Percentiles rank a stretch among this genome's conserved stretches.
These are phyloP conservation scores for Aureobasidium sp. DNA, from an alignment of 2,329 filamentous ascomycete genomes.

Conservation along the genomic window DNA sequence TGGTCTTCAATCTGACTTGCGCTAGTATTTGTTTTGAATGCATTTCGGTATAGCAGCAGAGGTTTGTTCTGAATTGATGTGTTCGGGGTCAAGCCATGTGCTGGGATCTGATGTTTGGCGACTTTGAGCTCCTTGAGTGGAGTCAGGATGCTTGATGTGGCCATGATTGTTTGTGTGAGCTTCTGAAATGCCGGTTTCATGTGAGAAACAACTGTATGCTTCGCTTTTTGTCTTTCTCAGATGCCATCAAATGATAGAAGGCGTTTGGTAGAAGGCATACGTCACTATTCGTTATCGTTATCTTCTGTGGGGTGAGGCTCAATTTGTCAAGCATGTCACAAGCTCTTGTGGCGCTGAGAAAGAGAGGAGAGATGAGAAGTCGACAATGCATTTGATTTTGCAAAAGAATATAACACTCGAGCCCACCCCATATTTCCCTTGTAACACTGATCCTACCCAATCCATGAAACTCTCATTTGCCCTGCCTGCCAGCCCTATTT, in stretches of 20 bases:
- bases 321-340: not conserved
- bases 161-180: not conserved
- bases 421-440: not conserved
- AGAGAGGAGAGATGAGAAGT: not conserved
- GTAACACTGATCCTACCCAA: not conserved
- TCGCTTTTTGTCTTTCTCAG: not conserved
- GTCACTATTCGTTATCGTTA: constrained; percentile 6
- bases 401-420: not conserved
- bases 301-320: not conserved
- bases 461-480: not conserved
- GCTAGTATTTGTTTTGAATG: constrained; percentile 40
- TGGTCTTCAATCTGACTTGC: constrained; percentile 50
- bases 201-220: not conserved
- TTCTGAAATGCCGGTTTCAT: not conserved
- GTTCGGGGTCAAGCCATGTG: constrained; percentile 53
- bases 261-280: not conserved
- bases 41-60: constrained; percentile 58
- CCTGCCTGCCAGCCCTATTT: not conserved
- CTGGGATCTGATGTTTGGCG: constrained; percentile 53
- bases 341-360: not conserved
- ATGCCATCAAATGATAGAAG: not conserved
- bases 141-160: constrained; percentile 25
- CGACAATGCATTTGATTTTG: not conserved
- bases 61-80: constrained; percentile 57
- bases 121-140: constrained; percentile 47